phyloP scores from a whole-genome alignment of 371 early-diverging fungal species.

The Apophysomyces trapeziformis region DNA sequence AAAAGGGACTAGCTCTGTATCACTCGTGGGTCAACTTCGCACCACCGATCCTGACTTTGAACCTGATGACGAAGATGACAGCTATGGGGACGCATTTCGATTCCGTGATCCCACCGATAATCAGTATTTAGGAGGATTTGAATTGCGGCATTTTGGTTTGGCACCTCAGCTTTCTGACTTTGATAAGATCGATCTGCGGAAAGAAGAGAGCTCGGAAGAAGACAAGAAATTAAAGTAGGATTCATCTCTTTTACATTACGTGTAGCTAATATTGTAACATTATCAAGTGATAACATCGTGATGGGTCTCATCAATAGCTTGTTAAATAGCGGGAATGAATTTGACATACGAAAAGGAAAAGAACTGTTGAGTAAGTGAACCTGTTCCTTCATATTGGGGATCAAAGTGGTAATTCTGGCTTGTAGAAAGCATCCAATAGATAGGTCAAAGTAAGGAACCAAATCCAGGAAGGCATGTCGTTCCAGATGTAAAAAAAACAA shows the following conservation, averaged over 20 bases:
- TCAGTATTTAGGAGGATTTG: slow-evolving; percentile 28
- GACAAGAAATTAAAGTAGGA: slow-evolving; percentile 24
- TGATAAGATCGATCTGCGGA: slow-evolving; percentile 25
- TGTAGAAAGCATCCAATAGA: no score
- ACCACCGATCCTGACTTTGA: slow-evolving; percentile 9
- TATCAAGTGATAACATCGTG: slow-evolving; percentile 25
- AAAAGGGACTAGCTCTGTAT: background rate
- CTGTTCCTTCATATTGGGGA: no score
- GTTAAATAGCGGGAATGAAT: slow-evolving; percentile 23
- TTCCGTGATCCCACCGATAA: slow-evolving; percentile 29
- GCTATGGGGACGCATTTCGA: slow-evolving; percentile 12
- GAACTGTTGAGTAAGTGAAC: slow-evolving; percentile 1
- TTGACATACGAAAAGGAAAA: slow-evolving; percentile 20
- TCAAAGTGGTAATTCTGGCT: no score
- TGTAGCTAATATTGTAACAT: background rate
- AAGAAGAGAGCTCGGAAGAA: slow-evolving; percentile 23
- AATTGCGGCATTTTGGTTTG: slow-evolving; percentile 28
- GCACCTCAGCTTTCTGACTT: slow-evolving; percentile 7
- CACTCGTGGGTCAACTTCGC: background rate
- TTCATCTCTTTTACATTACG: background rate
- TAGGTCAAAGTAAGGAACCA: no score
- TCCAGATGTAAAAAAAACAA: no score
- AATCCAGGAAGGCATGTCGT: no score
- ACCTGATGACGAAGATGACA: slow-evolving; percentile 22
- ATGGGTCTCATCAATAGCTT: slow-evolving; percentile 25